phyloP scores from a whole-genome alignment of 176 grass and related monocot species.

The Phragmites australis region DNA sequence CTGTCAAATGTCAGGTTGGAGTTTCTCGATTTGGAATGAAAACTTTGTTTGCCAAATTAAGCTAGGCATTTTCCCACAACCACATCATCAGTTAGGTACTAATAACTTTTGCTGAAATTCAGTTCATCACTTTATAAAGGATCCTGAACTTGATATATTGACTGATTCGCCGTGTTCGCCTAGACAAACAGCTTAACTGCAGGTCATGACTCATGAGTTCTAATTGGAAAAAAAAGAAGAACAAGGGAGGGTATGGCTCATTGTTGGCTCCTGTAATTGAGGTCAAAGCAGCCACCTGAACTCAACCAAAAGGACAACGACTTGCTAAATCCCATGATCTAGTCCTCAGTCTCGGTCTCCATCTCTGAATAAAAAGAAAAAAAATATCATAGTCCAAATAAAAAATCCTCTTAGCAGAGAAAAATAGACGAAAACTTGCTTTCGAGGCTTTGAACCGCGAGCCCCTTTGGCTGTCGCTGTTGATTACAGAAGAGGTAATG shows the following conservation, averaged over 20 bases:
- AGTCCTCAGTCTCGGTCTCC: not conserved
- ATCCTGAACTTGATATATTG: not conserved
- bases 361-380: not conserved
- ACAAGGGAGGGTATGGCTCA: not conserved
- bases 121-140: not conserved
- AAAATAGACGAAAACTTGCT: constrained; percentile 1
- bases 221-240: not conserved
- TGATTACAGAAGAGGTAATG: constrained; percentile 22
- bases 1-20: not conserved
- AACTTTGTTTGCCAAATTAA: not conserved
- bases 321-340: not conserved
- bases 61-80: constrained; percentile 16
- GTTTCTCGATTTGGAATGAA: not conserved
- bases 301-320: constrained; percentile 18
- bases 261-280: not conserved
- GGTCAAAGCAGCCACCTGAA: constrained; percentile 31
- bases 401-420: not conserved
- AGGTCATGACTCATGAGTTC: not conserved
- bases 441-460: constrained; percentile 25
- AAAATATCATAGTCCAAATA: not conserved
- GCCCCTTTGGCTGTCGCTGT: not conserved
- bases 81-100: constrained; percentile 3
- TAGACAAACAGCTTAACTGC: not conserved
- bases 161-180: not conserved
- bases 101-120: not conserved